These are phyloP conservation scores for Podospora anserina DNA, from an alignment of 495 filamentous ascomycete genomes.

Conservation along the genomic window DNA sequence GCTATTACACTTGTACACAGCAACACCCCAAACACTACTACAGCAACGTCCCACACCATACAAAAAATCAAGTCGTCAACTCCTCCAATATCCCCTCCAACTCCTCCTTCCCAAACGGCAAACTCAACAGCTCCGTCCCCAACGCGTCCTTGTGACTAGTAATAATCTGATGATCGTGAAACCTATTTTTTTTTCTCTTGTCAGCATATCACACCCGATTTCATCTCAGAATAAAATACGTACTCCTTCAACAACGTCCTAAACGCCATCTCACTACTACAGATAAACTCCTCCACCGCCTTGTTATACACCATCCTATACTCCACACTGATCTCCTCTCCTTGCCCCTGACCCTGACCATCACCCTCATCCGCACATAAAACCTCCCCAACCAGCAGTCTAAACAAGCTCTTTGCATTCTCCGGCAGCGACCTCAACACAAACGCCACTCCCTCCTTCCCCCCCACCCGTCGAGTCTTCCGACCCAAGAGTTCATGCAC, in stretches of 20 bases:
- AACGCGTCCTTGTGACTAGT: slow-evolving; percentile 77
- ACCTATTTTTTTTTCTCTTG: slow-evolving; percentile 42
- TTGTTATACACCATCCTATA: slow-evolving; percentile 91
- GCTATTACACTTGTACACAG: too few relatives aligned
- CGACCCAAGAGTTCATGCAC: slow-evolving; percentile 83
- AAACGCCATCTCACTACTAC: slow-evolving; percentile 93
- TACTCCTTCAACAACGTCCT: slow-evolving; percentile 88
- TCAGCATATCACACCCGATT: neutral
- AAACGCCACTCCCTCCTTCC: slow-evolving; percentile 87
- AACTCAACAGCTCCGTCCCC: slow-evolving; percentile 78
- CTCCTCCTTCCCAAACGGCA: slow-evolving; percentile 85
- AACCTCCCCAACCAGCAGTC: slow-evolving; percentile 78
- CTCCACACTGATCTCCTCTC: slow-evolving; percentile 66
- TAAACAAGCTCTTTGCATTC: slow-evolving; percentile 84
- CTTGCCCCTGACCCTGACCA: slow-evolving; percentile 32
- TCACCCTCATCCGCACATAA: slow-evolving; percentile 65
- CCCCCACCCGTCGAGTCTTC: slow-evolving; percentile 75
- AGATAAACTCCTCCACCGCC: slow-evolving; percentile 93
- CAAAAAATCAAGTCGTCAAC: slow-evolving; percentile 50
- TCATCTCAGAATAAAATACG: slow-evolving; percentile 25
- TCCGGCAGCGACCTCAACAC: slow-evolving; percentile 86
- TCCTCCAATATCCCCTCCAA: slow-evolving; percentile 88
- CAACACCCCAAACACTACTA: too few relatives aligned
- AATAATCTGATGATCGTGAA: slow-evolving; percentile 97
- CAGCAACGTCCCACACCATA: too few relatives aligned